Base-by-base conservation (phyloP, 257 asterid species). In the Orobanche coerulescens region DNA sequence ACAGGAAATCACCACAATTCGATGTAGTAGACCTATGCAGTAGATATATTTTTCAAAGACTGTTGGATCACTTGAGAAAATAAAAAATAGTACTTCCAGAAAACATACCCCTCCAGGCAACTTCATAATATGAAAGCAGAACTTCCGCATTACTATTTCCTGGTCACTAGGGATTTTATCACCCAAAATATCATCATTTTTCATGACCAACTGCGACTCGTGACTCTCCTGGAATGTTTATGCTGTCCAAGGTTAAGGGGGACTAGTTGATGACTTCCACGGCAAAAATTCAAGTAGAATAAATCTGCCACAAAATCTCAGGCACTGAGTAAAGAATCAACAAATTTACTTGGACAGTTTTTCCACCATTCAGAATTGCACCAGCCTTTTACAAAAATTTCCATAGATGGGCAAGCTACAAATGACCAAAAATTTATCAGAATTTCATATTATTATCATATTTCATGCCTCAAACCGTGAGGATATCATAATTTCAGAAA, bases 171-270 rank as follows among this genome's bases (percentile, higher is more conserved):
- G 99, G 50, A 93, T 82, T 68, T 69, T 72, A 75, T 93, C 96
- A 74, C 99, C 99, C 73, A 93, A 74, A 68, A 83, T 4, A 64
- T 93, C 99, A 66, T 93, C 99, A 71, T 84, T 93, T 67, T 95
- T 75, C 85, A 90, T 69, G 56, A 61, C 72, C 58, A 72, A 39
- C 43, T 76, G 86, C 6, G 76, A 37, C 75, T 80, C 92, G n/a
- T 64, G 84, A 76, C 66, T 85, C 71, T 68, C 99, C 99, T 93
- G 90, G n/a, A 70, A 73, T 5, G 40, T 34, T 51, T 40, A 46
- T 68, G 69, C 2, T 31, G 26, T 51, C 51, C 61, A 40, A 16
- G 12, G 51, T 65, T 36, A 19, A 51, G 24, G n/a, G 33, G 34
- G 20, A 15, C n/a, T 36, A 26, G 44, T 20, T 37, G 57, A 43